A percentile compares a stretch with the other conserved stretches of the same genome.
Evolutionary conservation across 441 rosid genomes (phyloP).

Genomic region (Erodium chrysanthum): DNA sequence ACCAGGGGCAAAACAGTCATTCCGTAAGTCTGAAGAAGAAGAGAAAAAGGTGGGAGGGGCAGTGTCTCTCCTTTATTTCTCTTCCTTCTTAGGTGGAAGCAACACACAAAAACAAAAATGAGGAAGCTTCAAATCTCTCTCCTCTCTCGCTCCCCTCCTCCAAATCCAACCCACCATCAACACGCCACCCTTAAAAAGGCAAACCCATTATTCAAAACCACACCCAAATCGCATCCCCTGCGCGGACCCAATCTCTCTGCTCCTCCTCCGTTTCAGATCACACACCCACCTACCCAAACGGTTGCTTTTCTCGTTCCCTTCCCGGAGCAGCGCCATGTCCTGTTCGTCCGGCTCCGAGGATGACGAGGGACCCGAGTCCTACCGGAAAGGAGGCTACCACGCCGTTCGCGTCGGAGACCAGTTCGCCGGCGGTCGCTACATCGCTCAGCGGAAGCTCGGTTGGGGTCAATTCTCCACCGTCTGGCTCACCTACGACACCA

Average conservation of each 20-base stretch:
- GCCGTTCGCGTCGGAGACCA: conserved; percentile 47
- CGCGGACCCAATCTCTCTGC: too few relatives aligned
- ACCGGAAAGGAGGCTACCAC: conserved; percentile 64
- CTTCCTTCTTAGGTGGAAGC: conserved; percentile 1
- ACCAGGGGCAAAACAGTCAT: background rate
- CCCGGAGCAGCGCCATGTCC: background rate
- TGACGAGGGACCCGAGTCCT: conserved; percentile 66
- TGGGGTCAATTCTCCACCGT: conserved; percentile 86
- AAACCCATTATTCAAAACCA: background rate
- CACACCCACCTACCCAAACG: background rate
- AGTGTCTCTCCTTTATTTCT: background rate
- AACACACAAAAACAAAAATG: background rate
- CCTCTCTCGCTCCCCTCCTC: background rate
- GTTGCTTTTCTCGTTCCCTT: background rate
- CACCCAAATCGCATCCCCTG: too few relatives aligned
- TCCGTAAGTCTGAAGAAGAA: background rate
- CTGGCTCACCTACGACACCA: conserved; percentile 68
- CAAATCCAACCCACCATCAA: background rate
- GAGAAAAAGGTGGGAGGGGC: background rate
- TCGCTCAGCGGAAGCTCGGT: conserved; percentile 59
- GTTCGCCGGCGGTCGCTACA: conserved; percentile 34
- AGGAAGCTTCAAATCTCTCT: background rate
- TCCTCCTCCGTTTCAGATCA: too few relatives aligned
- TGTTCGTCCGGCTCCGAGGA: conserved; percentile 12
- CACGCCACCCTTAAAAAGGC: background rate